Base-by-base conservation (phyloP, 306 rosid genomes). In the Inga leiocalycina region DNA sequence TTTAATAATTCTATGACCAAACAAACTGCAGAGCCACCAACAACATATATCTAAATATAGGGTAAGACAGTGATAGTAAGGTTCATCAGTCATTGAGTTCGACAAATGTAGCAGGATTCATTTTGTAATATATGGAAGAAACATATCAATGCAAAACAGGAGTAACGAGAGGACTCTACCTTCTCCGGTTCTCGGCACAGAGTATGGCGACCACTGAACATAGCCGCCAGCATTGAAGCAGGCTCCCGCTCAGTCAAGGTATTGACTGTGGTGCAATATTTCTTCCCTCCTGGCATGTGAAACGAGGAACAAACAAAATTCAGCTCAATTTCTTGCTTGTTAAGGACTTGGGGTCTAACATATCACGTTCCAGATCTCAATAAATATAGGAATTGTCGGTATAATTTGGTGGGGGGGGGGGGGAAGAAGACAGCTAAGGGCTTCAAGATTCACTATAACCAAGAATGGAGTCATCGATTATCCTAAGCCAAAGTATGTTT, bases 201-300 rank as follows among this genome's bases (percentile, higher is more conserved):
- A 24, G 93, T 88, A 65, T 91, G 98, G 75, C 98, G 94, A 79
- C 98, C 98, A 52, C 98, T 92, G 84, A 93, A 95, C 98, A 95
- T 92, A 49, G 98, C 98, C 20, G 98, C 95, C 6, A 95, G 97
- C 97, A 95, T 91, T 7, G 98, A 95, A 88, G 92, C 91, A 20
- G 98, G 97, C 43, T 95, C 98, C 6, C 98, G 90, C 62, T 88
- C 95, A 46, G 97, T 93, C 83, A 95, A 81, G 22, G 98, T 95
- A 79, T 88, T 92, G 45, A 85, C 49, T 22, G 98, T 93, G 44
- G 98, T 95, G 65, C 90, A 89, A 77, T 91, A 93, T 81, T 93
- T 95, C 88, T 90, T 90, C 59, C 98, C 98, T 52, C 98, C 98
- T 95, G 89, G 19, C 62, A 79, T 67, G 11, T 11, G 17, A 16